Evolutionary conservation across 2,329 filamentous ascomycete species (phyloP).

Genomic region (Colletotrichum gloeosporioides): DNA sequence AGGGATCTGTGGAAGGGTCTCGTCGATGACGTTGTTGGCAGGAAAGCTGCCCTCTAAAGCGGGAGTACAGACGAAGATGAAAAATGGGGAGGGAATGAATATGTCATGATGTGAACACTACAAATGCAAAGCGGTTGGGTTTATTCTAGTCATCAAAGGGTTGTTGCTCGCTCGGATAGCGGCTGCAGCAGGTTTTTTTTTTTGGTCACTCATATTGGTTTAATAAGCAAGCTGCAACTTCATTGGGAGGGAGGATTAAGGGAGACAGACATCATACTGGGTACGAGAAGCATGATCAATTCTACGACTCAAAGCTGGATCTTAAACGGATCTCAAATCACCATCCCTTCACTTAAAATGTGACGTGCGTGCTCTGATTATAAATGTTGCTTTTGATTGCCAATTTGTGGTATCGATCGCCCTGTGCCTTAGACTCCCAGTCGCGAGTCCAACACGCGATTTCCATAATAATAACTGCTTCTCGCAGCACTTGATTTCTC

Average conservation of each 20-base stretch:
- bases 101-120: conserved; percentile 16
- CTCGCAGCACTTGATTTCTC: not conserved
- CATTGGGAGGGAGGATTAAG: not conserved
- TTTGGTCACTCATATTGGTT: not conserved
- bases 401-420: conserved; percentile 20
- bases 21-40: conserved; percentile 51
- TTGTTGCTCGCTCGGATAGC: not conserved
- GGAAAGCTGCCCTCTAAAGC: conserved; percentile 8
- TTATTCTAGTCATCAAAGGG: not conserved
- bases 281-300: not conserved
- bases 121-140: conserved; percentile 10
- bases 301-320: not conserved
- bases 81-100: not conserved
- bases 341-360: not conserved
- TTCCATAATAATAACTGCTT: not conserved
- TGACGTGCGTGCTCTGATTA: not conserved
- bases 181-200: not conserved
- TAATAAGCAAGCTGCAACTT: not conserved
- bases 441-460: not conserved
- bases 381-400: conserved; percentile 11
- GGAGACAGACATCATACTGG: not conserved
- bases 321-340: not conserved
- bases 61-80: not conserved
- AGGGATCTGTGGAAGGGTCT: conserved; percentile 62
- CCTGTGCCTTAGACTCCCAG: conserved; percentile 10